phyloP scores from a whole-genome alignment of 2,329 filamentous ascomycete species.

The Massarina eburnea region DNA sequence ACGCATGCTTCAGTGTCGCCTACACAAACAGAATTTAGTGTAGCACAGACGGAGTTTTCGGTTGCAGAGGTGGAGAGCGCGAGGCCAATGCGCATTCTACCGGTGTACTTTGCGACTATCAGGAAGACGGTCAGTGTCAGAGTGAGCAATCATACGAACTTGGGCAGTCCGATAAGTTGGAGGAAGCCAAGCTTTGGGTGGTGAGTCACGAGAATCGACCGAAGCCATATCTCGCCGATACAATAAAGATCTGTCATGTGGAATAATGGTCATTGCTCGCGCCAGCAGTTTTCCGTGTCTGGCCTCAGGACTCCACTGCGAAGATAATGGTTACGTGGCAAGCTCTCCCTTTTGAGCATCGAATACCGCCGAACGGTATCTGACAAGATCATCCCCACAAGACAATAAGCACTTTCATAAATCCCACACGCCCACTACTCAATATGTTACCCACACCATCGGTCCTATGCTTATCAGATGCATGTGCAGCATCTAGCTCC shows the following conservation, averaged over 20 bases:
- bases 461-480: no score
- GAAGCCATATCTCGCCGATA: background rate
- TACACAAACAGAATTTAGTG: constrained; percentile 2
- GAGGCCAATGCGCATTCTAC: constrained; percentile 8
- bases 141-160: constrained; percentile 10
- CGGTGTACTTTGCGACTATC: constrained; percentile 12
- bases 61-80: constrained; percentile 7
- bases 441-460: no score
- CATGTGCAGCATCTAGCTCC: no score
- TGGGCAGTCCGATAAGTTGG: constrained; percentile 6
- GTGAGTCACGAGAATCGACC: no score
- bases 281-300: no score
- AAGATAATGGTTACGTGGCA: no score
- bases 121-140: constrained; percentile 12
- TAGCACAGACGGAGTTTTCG: constrained; percentile 3
- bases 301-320: no score
- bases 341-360: no score
- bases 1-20: background rate
- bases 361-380: no score
- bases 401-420: no score
- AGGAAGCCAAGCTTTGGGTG: background rate
- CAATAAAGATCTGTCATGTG: background rate
- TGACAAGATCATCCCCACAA: no score
- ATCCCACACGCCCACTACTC: no score
- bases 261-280: background rate